A percentile compares a stretch with the other conserved stretches of the same genome.
phyloP scores from a whole-genome alignment of 208 protist species.

The Crithidia expoeki region DNA sequence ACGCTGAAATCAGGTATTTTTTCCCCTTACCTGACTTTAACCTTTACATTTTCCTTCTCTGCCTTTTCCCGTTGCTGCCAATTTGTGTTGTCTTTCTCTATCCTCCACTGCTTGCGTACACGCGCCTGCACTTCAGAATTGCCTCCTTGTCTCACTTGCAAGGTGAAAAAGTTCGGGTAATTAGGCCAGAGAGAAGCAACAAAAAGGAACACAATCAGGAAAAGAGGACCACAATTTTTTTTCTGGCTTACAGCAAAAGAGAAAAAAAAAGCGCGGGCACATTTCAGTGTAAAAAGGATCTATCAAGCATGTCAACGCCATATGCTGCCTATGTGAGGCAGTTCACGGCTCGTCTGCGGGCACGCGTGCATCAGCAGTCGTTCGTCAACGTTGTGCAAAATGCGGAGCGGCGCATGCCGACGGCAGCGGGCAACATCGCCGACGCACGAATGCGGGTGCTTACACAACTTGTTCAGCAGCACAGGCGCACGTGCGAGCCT shows the following conservation, averaged over 20 bases:
- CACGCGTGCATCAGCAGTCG: slow-evolving; percentile 70
- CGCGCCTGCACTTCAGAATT: too few relatives aligned
- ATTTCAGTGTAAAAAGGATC: not conserved
- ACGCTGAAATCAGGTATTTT: too few relatives aligned
- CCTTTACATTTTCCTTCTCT: too few relatives aligned
- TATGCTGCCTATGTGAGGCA: slow-evolving; percentile 48
- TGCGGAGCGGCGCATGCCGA: slow-evolving; percentile 15
- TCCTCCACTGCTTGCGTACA: too few relatives aligned
- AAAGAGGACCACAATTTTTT: not conserved
- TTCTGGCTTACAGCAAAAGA: not conserved
- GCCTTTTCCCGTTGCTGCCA: too few relatives aligned
- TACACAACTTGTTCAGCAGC: slow-evolving; percentile 33
- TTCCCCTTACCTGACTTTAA: too few relatives aligned
- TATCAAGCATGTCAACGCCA: slow-evolving; percentile 22
- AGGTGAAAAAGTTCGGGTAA: too few relatives aligned
- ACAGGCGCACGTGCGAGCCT: slow-evolving; percentile 59
- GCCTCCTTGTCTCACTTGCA: too few relatives aligned
- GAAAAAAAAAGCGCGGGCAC: not conserved
- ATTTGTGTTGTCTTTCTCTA: too few relatives aligned
- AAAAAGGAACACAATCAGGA: not conserved
- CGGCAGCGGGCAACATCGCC: slow-evolving; percentile 37
- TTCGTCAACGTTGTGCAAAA: slow-evolving; percentile 35
- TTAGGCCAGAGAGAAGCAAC: not conserved
- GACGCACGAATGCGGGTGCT: slow-evolving; percentile 54
- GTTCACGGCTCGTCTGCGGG: slow-evolving; percentile 65